These are phyloP conservation scores for Piloderma croceum DNA, from an alignment of 768 basidiomycete genomes.

Conservation along the genomic window DNA sequence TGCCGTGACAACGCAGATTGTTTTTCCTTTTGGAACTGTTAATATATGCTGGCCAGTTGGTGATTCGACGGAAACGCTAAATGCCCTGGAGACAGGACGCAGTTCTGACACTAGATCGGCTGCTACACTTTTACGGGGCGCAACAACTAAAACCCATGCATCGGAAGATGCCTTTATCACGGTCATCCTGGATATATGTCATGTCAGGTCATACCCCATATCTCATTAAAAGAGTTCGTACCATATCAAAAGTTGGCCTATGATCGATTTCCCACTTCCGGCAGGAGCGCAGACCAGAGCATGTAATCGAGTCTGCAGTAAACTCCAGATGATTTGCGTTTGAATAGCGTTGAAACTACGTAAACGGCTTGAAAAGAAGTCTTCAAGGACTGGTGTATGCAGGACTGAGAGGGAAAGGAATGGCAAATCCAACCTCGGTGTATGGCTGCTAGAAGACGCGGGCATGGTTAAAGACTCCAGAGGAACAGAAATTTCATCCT, in stretches of 20 bases:
- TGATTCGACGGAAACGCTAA: slow-evolving; percentile 37
- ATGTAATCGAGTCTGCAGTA: slow-evolving; percentile 62
- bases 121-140: slow-evolving; percentile 53
- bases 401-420: slow-evolving; percentile 59
- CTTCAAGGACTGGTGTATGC: slow-evolving; percentile 40
- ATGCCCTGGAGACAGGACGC: slow-evolving; percentile 30
- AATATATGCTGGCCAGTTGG: slow-evolving; percentile 28
- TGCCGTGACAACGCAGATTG: slow-evolving; percentile 56
- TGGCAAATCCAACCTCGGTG: slow-evolving; percentile 65
- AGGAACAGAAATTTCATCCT: slow-evolving; percentile 60
- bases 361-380: slow-evolving; percentile 40
- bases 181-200: slow-evolving; percentile 45
- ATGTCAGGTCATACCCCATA: slow-evolving; percentile 7
- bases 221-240: slow-evolving; percentile 31
- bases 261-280: slow-evolving; percentile 72
- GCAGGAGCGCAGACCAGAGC: slow-evolving; percentile 73
- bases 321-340: slow-evolving; percentile 82
- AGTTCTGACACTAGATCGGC: slow-evolving; percentile 53
- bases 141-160: slow-evolving; percentile 60
- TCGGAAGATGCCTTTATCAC: slow-evolving; percentile 34
- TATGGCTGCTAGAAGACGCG: slow-evolving; percentile 44
- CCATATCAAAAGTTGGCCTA: slow-evolving; percentile 72
- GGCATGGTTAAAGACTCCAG: slow-evolving; percentile 79
- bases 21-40: slow-evolving; percentile 31
- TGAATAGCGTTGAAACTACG: slow-evolving; percentile 78